Percentiles rank a stretch among this genome's conserved stretches.
phyloP scores from a whole-genome alignment of 2,329 filamentous ascomycete species.

The Botrytis elliptica region DNA sequence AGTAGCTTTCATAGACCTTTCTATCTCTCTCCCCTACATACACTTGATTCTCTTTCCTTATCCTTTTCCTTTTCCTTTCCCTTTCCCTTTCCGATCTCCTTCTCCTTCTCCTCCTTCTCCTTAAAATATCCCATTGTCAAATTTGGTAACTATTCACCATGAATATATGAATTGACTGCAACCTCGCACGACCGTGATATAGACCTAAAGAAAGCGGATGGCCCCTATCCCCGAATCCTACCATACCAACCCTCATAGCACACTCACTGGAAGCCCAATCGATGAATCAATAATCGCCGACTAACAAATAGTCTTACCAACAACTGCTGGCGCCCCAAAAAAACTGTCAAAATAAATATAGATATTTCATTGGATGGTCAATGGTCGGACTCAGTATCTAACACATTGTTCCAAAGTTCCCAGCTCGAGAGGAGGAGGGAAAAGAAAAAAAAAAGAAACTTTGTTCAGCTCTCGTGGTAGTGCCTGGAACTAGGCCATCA shows the following conservation, averaged over 20 bases:
- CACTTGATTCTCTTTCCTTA: neutral
- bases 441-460: neutral
- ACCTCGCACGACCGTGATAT: neutral
- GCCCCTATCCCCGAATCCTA: conserved; percentile 2
- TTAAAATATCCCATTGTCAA: conserved; percentile 33
- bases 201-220: neutral
- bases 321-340: neutral
- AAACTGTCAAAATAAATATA: neutral
- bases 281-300: conserved; percentile 1
- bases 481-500: conserved; percentile 27
- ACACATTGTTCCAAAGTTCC: neutral
- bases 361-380: conserved; percentile 5
- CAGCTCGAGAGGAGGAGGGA: neutral
- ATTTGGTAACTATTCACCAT: neutral
- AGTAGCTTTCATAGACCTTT: neutral
- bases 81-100: neutral
- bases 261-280: neutral
- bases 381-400: neutral
- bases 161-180: neutral
- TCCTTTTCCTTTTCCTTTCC: neutral
- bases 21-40: neutral
- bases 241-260: neutral
- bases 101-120: conserved; percentile 37
- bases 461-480: neutral
- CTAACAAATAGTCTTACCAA: neutral